Evolutionary conservation across 305 asterid genomes (phyloP), one percentile per base, ranked within the genome.

Genomic region (Vinca major): DNA sequence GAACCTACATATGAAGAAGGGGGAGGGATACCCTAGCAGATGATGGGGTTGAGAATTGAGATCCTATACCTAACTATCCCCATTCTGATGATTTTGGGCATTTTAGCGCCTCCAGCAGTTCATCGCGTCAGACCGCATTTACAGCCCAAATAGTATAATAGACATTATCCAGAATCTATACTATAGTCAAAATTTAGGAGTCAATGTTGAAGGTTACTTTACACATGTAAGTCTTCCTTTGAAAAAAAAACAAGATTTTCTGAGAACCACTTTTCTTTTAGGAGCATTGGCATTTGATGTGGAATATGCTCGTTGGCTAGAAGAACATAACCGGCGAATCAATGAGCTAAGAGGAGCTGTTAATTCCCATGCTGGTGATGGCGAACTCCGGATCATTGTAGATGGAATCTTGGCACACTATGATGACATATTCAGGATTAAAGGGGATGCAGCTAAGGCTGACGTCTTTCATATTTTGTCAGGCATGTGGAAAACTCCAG

Each of bases 401-500:
- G 86, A 81, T 57, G 81, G 83, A 17, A 70, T 81, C 74, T 68
- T 79, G 83, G 83, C 83, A 17, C 86, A 79, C 77, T 81, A 81
- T 76, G 86, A 81, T 65, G 81, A 81, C 67, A 73, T 81, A 65
- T 81, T 78, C 74, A 81, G 83, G 74, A 79, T 81, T 63, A 81
- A 81, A 65, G 82, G 80, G 26, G 83, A 79, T 45, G 86, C 86
- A 2, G 86, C 86, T 4, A 81, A 79, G 76, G 74, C 78, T 56
- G 86, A 81, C 0, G 83, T 81, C 65, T 81, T 81, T 56, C 86
- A 81, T 73, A 79, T 81, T 55, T 75, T 81, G 72, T 79, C 86
- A 4, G 86, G 86, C 72, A 81, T 81, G 86, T 81, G 86, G 86
- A 81, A 74, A 79, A 81, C 86, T 67, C 86, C 86, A 41, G 86